Base-by-base conservation (phyloP, 306 rosid genomes). In the Quercus gilva region DNA sequence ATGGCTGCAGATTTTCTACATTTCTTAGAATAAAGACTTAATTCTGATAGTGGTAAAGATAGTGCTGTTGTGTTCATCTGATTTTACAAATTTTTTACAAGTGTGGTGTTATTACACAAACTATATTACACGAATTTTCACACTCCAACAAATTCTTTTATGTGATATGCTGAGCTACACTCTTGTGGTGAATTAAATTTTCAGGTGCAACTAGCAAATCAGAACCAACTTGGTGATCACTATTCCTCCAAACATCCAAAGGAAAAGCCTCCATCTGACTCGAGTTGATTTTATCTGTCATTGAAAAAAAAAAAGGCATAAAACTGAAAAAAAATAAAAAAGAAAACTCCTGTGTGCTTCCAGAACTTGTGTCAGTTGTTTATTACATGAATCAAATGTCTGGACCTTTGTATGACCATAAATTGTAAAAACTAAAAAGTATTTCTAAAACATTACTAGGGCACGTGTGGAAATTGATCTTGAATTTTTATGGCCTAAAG, bases 191-290 rank as follows among this genome's bases (percentile, higher is more conserved):
- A 59, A 53, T 76, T 69, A 10, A 74, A 37, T 81, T 83, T 88
- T 61, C 94, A 92, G 99, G 90, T 26, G 29, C 97, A 91, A 82
- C 89, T 94, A 83, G 97, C 97, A 51, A 94, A 94, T 74, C 86
- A 89, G 59, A 94, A 94, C 73, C 99, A 94, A 59, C 91, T 94
- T 28, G 77, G 51, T 41, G 99, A 91, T 87, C 99, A 94, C 78
- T 94, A 91, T 84, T 75, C 74, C 69, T 88, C 99, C 78, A 94
- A 94, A 89, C 99, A 94, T 88, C 99, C 99, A n/a, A 94, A 90
- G 86, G 97, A 92, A 86, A 85, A 87, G 71, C 94, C 95, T 64
- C 97, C 97, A 6, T 41, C 87, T 17, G 92, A 90, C 29, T 81
- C 97, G 55, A 85, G 90, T 84, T 89, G 86, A 85, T 55, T n/a